Conservation (phyloP, 441 rosid genomes). For the Syzygium malaccense region DNA sequence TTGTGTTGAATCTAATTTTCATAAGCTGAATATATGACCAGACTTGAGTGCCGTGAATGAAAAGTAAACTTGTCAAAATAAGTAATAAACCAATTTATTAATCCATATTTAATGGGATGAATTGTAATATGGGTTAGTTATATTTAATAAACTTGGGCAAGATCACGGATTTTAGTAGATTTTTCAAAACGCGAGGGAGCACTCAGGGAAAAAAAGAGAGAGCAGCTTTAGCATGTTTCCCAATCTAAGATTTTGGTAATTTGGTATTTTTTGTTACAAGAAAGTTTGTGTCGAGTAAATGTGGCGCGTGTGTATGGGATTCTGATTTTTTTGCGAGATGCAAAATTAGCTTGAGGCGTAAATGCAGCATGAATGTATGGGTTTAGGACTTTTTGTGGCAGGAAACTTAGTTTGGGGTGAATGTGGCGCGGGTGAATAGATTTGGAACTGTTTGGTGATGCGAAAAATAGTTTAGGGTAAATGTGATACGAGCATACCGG, state of each 20-base stretch:
- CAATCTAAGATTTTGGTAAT: background rate
- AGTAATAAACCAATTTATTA: background rate
- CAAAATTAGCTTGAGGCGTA: background rate
- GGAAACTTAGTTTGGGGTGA: background rate
- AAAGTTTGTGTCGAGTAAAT: background rate
- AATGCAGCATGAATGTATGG: fast-evolving
- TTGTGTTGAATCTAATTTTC: background rate
- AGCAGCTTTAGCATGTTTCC: background rate
- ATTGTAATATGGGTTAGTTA: background rate
- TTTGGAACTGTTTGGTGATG: background rate
- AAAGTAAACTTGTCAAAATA: background rate
- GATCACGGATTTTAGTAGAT: background rate
- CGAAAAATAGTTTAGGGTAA: background rate
- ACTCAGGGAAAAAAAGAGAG: background rate
- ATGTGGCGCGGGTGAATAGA: too few relatives aligned
- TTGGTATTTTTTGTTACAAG: background rate
- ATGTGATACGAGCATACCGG: background rate
- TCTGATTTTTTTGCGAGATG: background rate
- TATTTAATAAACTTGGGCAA: too few relatives aligned
- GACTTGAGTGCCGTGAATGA: background rate
- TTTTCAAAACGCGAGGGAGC: background rate
- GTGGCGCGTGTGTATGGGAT: background rate
- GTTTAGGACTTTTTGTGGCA: background rate
- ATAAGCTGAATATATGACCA: background rate
- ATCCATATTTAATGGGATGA: background rate